These are phyloP conservation scores for Zelopaecilomyces penicillatus DNA, from an alignment of 2,329 filamentous ascomycete species.

Conservation along the genomic window DNA sequence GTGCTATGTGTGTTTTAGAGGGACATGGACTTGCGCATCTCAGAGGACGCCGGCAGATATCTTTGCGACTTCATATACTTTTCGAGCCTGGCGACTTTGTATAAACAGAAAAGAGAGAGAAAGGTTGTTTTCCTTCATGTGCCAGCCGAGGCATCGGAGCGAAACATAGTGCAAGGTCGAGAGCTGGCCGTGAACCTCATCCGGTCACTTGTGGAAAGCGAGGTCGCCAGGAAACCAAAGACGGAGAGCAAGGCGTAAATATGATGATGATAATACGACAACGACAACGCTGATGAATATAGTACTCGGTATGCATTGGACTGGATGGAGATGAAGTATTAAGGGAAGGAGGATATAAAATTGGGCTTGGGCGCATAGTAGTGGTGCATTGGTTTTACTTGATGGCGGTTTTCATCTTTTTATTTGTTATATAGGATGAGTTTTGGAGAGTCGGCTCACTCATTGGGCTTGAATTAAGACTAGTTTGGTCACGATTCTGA, in stretches of 20 bases:
- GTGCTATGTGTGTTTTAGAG: slow-evolving; percentile 16
- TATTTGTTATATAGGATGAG: no score
- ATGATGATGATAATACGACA: no score
- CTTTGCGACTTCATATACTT: slow-evolving; percentile 76
- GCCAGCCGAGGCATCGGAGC: slow-evolving; percentile 48
- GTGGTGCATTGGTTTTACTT: no score
- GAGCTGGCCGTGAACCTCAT: slow-evolving; percentile 47
- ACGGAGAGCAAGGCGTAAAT: neutral
- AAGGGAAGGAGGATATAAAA: neutral
- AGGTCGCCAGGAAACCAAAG: slow-evolving; percentile 20
- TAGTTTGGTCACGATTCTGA: no score
- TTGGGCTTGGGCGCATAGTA: no score
- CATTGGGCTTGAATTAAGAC: no score
- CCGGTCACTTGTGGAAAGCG: slow-evolving; percentile 47
- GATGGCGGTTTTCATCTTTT: no score
- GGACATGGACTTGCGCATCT: slow-evolving; percentile 45
- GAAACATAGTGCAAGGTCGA: slow-evolving; percentile 39
- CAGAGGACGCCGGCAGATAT: slow-evolving; percentile 62
- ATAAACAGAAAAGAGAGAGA: slow-evolving; percentile 35
- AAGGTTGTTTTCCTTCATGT: slow-evolving; percentile 66
- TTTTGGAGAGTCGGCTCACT: no score
- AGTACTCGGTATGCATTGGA: no score
- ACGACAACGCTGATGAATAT: no score
- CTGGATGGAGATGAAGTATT: no score
- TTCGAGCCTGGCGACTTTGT: slow-evolving; percentile 53